Evolutionary conservation across 169 alveolate genomes (phyloP), one percentile per base, ranked within the genome.

Genomic region (Cyclospora cayetanensis): DNA sequence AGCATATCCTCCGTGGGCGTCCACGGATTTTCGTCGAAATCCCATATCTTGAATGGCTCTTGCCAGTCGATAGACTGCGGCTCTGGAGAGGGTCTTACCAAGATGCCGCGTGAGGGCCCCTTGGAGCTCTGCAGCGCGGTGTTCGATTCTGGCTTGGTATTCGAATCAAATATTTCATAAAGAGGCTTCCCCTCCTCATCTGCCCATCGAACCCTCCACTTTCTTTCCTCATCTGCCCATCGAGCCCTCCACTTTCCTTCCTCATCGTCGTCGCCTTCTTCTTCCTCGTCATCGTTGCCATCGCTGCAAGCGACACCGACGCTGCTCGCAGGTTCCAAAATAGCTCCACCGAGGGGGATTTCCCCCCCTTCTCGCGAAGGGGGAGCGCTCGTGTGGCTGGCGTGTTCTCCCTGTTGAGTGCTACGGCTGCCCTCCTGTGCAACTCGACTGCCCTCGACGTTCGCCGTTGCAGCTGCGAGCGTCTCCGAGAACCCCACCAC

Each of bases 151-250:
- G 77, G 42, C 79, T 41, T n/a, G 4, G 41, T 66, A 60, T 7
- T 42, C 3, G 34, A 66, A 11, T 25, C 34, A 29, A 66, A 66
- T 7, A 66, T 42, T 22, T 66, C 77, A 5, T n/a, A 42, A 7
- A 66, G 41, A 5, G 31, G 5, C 5, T 34, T 34, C 29, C 53
- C 83, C 53, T 70, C 83, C 27, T 70, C 83, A 22, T 70, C 83
- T 18, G 83, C 83, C 83, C 83, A 70, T 0, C 83, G 50, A 20
- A 70, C 83, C 4, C 12, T 41, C 83, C 83, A 70, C 35, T 70
- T 55, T 7, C 31, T 39, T 4, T 70, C 83, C 35, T 35, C 27
- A 0, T 66, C 77, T 18, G 83, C 83, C 83, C 83, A 70, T 0
- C 83, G 50, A 20, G 39, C 83, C 4, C 12, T 41, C 83, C 83